Evolutionary conservation across 148 eudicot species (phyloP), one percentile per base, ranked within the genome.

Genomic region (Pouteria glomerata): DNA sequence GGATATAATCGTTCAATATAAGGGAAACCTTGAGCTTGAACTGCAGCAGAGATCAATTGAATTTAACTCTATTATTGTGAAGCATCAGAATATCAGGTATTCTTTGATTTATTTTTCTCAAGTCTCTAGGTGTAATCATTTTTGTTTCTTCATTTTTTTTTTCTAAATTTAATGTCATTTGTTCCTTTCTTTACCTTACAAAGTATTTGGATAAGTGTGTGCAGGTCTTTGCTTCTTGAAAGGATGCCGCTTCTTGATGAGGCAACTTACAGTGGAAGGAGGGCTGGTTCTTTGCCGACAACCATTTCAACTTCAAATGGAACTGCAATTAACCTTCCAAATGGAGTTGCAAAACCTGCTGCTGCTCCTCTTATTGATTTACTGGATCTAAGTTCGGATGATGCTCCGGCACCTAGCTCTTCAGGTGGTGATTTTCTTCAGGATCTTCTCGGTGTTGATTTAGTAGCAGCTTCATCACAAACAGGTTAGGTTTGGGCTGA

Each of bases 241-340:
- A 84, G 93, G 78, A 95, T 95, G 98, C 98, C 98, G 59, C 97
- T 91, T 59, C 90, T 95, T 72, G 98, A 95, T 79, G 98, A 95
- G 84, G 91, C 97, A 67, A 95, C 93, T 59, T 88, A 75, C 79
- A 86, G 85, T 61, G 96, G 91, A 70, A 91, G 80, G 74, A 95
- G 76, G 75, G 85, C 83, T 70, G 98, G 98, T 73, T 88, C 97
- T 35, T 79, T 89, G 75, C 85, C 91, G 11, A 74, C 93, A 69
- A 75, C 86, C 63, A 70, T 76, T 84, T 80, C 97, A 68, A 80
- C 83, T 62, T 83, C 96, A 66, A 82, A 86, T 57, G 96, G 93
- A 19, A 82, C 86, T 74, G 45, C 89, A 62, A 82, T 84, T 45
- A 85, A 82, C 80, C 85, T 88, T 81, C 83, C 97, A 45, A 95